Evolutionary conservation across 805 yeast genomes (phyloP).

Genomic region (Candida maris): DNA sequence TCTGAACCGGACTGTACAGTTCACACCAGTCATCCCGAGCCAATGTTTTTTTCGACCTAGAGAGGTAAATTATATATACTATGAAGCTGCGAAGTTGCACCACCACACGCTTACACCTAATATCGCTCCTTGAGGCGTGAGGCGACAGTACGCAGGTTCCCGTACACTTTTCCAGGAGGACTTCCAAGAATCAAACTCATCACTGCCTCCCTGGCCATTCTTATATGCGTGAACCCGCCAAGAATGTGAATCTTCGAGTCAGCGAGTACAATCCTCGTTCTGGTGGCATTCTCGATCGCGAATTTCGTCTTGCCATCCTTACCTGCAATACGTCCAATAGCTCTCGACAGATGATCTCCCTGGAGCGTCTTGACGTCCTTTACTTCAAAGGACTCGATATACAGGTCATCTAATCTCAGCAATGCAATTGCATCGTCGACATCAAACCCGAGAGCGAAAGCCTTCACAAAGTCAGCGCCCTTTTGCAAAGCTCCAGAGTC

Average conservation of each 20-base stretch:
- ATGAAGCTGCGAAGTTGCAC: slow-evolving; percentile 1
- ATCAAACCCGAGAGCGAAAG: slow-evolving; percentile 94
- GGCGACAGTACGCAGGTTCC: slow-evolving; percentile 94
- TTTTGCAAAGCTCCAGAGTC: slow-evolving; percentile 95
- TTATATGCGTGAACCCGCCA: slow-evolving; percentile 95
- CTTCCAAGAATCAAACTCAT: slow-evolving; percentile 93
- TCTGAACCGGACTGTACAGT: too few relatives aligned
- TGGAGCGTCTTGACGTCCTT: slow-evolving; percentile 94
- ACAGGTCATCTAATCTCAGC: slow-evolving; percentile 89
- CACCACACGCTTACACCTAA: slow-evolving; percentile 27
- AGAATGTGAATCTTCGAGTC: slow-evolving; percentile 94
- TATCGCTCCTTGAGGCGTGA: slow-evolving; percentile 96
- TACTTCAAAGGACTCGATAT: slow-evolving; percentile 94
- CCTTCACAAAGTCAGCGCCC: slow-evolving; percentile 95
- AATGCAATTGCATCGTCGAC: slow-evolving; percentile 95
- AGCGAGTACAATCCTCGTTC: slow-evolving; percentile 96
- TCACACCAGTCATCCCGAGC: too few relatives aligned
- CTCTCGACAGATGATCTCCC: slow-evolving; percentile 97
- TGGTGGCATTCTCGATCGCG: slow-evolving; percentile 96
- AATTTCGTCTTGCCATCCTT: slow-evolving; percentile 98
- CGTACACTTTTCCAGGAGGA: slow-evolving; percentile 98
- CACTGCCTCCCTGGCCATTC: slow-evolving; percentile 98
- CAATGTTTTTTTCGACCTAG: too few relatives aligned
- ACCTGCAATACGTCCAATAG: slow-evolving; percentile 99
- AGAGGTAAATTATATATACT: too few relatives aligned